Base-by-base conservation (phyloP, 352 stramenopile species). In the Peronospora belbahrii region DNA sequence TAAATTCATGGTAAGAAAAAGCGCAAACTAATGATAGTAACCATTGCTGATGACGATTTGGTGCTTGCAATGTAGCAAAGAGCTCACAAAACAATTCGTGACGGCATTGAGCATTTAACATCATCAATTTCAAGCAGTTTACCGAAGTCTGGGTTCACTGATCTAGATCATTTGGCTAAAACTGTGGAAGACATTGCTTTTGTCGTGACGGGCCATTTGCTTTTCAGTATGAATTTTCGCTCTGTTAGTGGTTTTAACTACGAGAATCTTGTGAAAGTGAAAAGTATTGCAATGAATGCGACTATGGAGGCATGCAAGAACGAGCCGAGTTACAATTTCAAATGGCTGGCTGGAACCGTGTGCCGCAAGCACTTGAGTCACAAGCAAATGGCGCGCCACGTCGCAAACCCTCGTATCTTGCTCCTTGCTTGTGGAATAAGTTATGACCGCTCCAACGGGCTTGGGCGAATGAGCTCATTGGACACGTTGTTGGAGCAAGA, bases 401-500 rank as follows among this genome's bases (percentile, higher is more conserved):
- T 98, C 11, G 49, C 80, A n/a, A 97, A 98, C 43, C 95, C 95
- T 9, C 87, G 90, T n/a, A 97, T 99, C n/a, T 76, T 99, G 59
- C 74, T 98, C 8, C 73, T 99, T 31, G 85, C 70, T 33, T 96
- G 92, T 17, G 92, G 90, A 31, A 98, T 99, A 48, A 97, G 97
- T 60, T 98, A 98, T 58, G 94, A 96, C 19, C 82, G 94, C 13
- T 91, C 85, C 1, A 72, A 60, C 15, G 72, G 72, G 4, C 74
- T 91, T 33, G 86, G 85, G 6, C 74, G 82, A 20, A 87, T 98
- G 36, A 95, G 84, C 40, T 98, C 88, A 0, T 66, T 98, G 0
- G 94, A 99, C 54, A 97, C 91, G 7, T 55, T 99, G 5, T 59
- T 98, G 19, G 95, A 98, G 58, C 85, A 97, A 61, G 96, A 99